Percentiles rank a stretch among this genome's conserved stretches.
Evolutionary conservation across 2,329 filamentous ascomycete species (phyloP).

Genomic region (Aspergillus sp.): DNA sequence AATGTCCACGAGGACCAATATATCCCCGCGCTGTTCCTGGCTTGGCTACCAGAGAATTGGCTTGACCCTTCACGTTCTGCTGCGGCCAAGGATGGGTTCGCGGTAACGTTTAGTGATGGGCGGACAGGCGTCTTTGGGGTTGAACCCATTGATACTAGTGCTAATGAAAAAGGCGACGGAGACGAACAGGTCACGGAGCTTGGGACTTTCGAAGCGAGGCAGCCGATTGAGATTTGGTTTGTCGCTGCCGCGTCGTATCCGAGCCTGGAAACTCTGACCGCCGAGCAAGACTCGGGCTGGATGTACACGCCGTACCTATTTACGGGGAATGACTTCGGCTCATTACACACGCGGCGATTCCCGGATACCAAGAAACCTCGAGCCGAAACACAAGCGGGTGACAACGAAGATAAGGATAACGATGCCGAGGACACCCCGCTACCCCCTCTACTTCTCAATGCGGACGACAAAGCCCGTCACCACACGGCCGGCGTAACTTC

Average conservation of each 20-base stretch:
- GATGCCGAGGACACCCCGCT: neutral
- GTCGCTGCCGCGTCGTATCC: constrained; percentile 31
- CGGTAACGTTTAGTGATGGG: constrained; percentile 70
- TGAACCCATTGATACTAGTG: neutral
- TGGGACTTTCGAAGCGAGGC: constrained; percentile 28
- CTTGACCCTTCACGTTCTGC: neutral
- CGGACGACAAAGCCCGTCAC: constrained; percentile 53
- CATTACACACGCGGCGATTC: constrained; percentile 34
- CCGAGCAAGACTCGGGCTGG: neutral
- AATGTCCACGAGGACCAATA: constrained; percentile 54
- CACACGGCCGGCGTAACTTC: constrained; percentile 86
- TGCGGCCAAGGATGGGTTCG: constrained; percentile 51
- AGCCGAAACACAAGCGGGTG: constrained; percentile 14
- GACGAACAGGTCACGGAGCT: constrained; percentile 20
- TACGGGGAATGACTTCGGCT: constrained; percentile 42
- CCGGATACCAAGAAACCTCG: neutral
- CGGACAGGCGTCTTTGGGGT: constrained; percentile 55
- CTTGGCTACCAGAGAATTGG: constrained; percentile 63
- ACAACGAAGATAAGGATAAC: too few relatives aligned
- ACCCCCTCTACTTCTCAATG: constrained; percentile 18
- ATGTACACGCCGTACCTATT: constrained; percentile 30
- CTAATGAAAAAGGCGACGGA: neutral
- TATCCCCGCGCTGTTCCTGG: constrained; percentile 69
- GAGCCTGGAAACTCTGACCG: too few relatives aligned
- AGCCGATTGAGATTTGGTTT: constrained; percentile 43